phyloP scores from a whole-genome alignment of 2,329 filamentous ascomycete genomes.

The Diaporthe sp. region DNA sequence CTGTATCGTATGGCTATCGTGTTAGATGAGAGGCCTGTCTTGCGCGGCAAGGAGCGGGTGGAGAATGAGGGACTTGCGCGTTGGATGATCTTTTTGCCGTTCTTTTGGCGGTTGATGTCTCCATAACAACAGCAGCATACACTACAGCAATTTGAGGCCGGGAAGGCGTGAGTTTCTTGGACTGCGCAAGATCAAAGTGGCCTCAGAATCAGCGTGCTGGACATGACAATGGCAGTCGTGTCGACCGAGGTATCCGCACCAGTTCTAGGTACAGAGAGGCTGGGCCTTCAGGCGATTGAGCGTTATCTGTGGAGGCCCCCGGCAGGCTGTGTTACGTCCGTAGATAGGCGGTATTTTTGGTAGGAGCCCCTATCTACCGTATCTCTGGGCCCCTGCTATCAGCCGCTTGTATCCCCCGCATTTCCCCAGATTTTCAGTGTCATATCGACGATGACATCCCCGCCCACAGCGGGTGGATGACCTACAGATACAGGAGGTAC shows the following conservation, averaged over 20 bases:
- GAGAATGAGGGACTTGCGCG: conserved; percentile 39
- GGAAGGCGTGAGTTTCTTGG: neutral
- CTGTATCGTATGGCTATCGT: conserved; percentile 58
- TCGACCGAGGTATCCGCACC: neutral
- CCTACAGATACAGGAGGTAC: neutral
- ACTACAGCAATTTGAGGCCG: neutral
- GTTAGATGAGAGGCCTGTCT: conserved; percentile 45
- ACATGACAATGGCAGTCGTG: neutral
- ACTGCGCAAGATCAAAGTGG: neutral
- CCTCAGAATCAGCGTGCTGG: neutral
- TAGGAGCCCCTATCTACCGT: conserved; percentile 2
- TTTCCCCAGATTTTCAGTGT: conserved; percentile 19
- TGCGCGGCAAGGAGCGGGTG: no score
- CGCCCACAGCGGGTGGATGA: neutral
- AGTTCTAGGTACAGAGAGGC: neutral
- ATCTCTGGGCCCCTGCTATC: conserved; percentile 1
- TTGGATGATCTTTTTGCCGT: conserved; percentile 44
- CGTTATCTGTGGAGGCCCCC: conserved; percentile 14
- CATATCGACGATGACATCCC: neutral
- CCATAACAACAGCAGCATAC: conserved; percentile 16
- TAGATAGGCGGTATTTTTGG: conserved; percentile 20
- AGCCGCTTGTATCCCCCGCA: conserved; percentile 21
- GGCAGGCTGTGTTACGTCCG: neutral
- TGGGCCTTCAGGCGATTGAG: neutral
- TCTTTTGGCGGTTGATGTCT: conserved; percentile 16